Percentiles rank a stretch among this genome's conserved stretches.
phyloP scores from a whole-genome alignment of 345 rosid genomes.

The Gossypium thurberi region DNA sequence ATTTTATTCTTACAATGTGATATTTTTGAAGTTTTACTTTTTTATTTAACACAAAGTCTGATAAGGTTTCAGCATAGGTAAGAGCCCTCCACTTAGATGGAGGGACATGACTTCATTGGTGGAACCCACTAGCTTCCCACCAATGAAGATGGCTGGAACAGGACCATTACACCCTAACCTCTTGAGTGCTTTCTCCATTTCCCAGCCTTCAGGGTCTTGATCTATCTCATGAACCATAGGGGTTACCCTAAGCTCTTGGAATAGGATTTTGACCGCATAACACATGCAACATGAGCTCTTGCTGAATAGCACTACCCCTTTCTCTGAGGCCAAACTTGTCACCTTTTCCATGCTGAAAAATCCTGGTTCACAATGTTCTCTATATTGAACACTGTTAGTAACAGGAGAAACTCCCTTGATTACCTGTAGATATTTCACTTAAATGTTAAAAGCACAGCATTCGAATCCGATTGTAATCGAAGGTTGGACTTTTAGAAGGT shows the following conservation, averaged over 20 bases:
- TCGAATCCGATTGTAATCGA: constrained; percentile 20
- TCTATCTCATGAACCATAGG: constrained; percentile 64
- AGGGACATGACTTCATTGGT: constrained; percentile 85
- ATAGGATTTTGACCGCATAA: constrained; percentile 62
- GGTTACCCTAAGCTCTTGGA: constrained; percentile 61
- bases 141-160: constrained; percentile 69
- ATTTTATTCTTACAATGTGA: constrained; percentile 24
- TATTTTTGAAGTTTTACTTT: neutral
- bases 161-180: constrained; percentile 60
- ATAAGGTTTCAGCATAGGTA: constrained; percentile 58
- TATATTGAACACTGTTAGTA: neutral
- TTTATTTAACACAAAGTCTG: constrained; percentile 33
- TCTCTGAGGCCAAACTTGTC: constrained; percentile 52
- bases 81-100: constrained; percentile 61
- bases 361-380: constrained; percentile 3
- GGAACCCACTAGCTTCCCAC: constrained; percentile 63
- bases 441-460: constrained; percentile 15
- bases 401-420: constrained; percentile 11
- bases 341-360: constrained; percentile 53
- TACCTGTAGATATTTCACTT: constrained; percentile 11
- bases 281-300: constrained; percentile 80
- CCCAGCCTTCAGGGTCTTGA: constrained; percentile 64
- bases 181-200: constrained; percentile 64
- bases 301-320: constrained; percentile 73
- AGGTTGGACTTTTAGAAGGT: constrained; percentile 11